Conservation (phyloP, 495 filamentous ascomycete genomes). For the Lophiotrema nucula region DNA sequence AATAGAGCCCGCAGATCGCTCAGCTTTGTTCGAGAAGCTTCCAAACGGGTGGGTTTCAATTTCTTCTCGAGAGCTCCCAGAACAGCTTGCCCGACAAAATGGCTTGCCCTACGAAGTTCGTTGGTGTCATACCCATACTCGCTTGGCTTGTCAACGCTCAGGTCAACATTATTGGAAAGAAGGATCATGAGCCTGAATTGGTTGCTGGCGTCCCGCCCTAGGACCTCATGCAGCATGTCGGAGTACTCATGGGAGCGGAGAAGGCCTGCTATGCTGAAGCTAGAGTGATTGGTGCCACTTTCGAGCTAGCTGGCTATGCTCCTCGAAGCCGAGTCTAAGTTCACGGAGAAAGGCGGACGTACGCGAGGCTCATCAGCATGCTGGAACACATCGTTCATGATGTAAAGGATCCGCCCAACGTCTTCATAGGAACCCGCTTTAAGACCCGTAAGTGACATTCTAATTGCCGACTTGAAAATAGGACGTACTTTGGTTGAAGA, state of each 20-base stretch:
- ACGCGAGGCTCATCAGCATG: neutral
- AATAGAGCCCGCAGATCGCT: neutral
- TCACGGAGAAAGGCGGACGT: neutral
- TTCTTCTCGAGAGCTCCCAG: neutral
- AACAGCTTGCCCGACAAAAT: neutral
- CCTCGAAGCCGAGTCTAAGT: neutral
- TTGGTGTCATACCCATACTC: neutral
- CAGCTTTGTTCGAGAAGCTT: neutral
- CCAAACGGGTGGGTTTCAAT: neutral
- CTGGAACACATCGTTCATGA: too few relatives aligned
- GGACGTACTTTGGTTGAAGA: slow-evolving; percentile 13
- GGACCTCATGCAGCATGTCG: neutral
- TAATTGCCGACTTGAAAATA: too few relatives aligned
- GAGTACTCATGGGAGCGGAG: neutral
- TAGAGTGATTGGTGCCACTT: neutral
- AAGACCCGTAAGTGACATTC: too few relatives aligned
- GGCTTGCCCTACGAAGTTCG: neutral
- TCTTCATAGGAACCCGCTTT: too few relatives aligned
- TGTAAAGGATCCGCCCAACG: too few relatives aligned
- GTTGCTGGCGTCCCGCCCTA: too few relatives aligned
- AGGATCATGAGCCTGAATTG: too few relatives aligned
- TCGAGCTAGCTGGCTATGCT: neutral
- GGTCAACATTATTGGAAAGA: too few relatives aligned
- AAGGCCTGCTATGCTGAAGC: neutral
- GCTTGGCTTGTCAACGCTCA: too few relatives aligned